These are phyloP conservation scores for Puccinia horiana DNA, from an alignment of 1,284 basidiomycete species.

Conservation along the genomic window DNA sequence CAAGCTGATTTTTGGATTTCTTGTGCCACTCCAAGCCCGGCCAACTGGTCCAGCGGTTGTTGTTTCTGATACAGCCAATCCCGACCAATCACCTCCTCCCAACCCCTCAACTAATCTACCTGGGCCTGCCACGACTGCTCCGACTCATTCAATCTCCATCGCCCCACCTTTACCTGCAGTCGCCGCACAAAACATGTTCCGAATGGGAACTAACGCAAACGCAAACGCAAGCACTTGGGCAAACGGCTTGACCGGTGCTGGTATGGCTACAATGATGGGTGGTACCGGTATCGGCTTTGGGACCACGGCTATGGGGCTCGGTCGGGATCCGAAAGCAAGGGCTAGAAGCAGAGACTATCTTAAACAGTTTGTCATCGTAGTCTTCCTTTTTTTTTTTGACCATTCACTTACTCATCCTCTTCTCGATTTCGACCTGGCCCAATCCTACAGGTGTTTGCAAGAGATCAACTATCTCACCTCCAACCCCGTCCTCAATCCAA, in stretches of 20 bases:
- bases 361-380: slow-evolving; percentile 75
- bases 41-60: slow-evolving; percentile 4
- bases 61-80: slow-evolving; percentile 1
- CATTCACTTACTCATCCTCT: background rate
- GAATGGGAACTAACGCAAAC: slow-evolving; percentile 54
- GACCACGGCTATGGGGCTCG: slow-evolving; percentile 67
- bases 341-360: slow-evolving; percentile 93
- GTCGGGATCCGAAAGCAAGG: slow-evolving; percentile 86
- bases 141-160: slow-evolving; percentile 41
- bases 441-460: slow-evolving; percentile 74
- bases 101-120: slow-evolving; percentile 15
- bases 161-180: slow-evolving; percentile 39
- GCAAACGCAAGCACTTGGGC: slow-evolving; percentile 21
- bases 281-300: slow-evolving; percentile 37
- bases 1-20: background rate
- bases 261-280: slow-evolving; percentile 62
- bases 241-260: slow-evolving; percentile 61
- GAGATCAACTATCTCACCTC: slow-evolving; percentile 97
- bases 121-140: background rate
- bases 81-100: slow-evolving; percentile 16
- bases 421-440: background rate
- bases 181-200: slow-evolving; percentile 44
- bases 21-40: slow-evolving; percentile 4
- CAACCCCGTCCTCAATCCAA: slow-evolving; percentile 91
- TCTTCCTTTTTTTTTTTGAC: background rate